These are phyloP conservation scores for Closterium sp. DNA, from an alignment of 139 green algal species.

Conservation along the genomic window DNA sequence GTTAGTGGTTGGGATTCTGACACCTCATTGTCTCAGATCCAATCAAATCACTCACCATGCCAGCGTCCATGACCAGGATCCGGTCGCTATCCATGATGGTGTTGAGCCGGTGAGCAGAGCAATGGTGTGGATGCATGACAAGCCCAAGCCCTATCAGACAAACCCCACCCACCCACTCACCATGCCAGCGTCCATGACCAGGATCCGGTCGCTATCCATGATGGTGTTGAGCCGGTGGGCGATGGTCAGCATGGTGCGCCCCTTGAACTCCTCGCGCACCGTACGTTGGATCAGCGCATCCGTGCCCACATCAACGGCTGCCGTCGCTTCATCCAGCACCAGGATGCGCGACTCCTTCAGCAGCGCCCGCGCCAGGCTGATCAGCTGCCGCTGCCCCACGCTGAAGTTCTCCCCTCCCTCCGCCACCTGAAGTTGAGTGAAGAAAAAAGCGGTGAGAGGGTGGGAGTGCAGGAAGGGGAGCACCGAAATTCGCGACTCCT, in stretches of 20 bases:
- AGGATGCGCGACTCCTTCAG: constrained; percentile 67
- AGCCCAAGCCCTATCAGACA: too few species aligned
- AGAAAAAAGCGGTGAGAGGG: neutral
- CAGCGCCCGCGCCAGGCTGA: constrained; percentile 88
- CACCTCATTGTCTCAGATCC: too few species aligned
- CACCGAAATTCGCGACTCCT: constrained; percentile 68
- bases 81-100: constrained; percentile 54
- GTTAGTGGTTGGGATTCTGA: too few species aligned
- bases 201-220: constrained; percentile 50
- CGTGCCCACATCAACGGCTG: constrained; percentile 81
- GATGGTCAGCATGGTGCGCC: constrained; percentile 71
- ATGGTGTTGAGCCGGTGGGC: constrained; percentile 53
- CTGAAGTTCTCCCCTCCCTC: constrained; percentile 82
- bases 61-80: constrained; percentile 49
- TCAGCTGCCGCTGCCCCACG: constrained; percentile 86
- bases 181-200: constrained; percentile 49
- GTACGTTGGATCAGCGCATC: constrained; percentile 75
- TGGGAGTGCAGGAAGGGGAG: constrained; percentile 28
- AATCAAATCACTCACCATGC: constrained; percentile 20
- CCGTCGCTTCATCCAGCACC: constrained; percentile 89
- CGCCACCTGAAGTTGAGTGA: constrained; percentile 52
- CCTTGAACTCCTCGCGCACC: constrained; percentile 76
- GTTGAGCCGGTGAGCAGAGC: constrained; percentile 49
- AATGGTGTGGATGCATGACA: too few species aligned
- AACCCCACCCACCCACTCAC: constrained; percentile 7